Evolutionary conservation across 768 basidiomycete species (phyloP), one percentile per base, ranked within the genome.

Genomic region (Terana coerulea): DNA sequence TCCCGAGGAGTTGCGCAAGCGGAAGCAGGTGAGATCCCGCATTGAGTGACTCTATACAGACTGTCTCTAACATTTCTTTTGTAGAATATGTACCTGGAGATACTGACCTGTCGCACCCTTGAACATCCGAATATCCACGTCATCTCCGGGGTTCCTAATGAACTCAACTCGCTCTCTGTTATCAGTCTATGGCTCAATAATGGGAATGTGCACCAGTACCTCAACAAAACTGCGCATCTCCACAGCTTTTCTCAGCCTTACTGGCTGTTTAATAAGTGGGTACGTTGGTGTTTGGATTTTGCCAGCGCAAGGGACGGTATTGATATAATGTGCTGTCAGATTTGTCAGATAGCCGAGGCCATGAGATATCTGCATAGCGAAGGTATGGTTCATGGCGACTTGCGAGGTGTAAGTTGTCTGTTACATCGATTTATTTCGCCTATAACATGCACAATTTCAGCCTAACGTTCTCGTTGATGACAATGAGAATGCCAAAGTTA

Each of bases 351-450:
- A n/a, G 39, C 47, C 7, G 9, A 40, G 10, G 53, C 47, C 6
- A 39, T 54, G 19, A 40, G 14, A 15, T 54, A 54, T 24, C 19
- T 54, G 3, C 53, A 54, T 28, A 19, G 6, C 10, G 46, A 54
- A 30, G 30, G 40, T n/a, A 26, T 54, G 3, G 53, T 44, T 17
- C 53, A 54, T 36, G 53, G 53, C 3, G 53, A 54, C 26, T 25
- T 54, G 14, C 37, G 53, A 21, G 53, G 53, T 7, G 53, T 54
- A 35, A 19, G 53, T 43, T 5, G 4, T 17, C 14, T 6, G 22
- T 34, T 7, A n/a, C 28, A 12, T 6, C 14, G 15, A 5, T 22
- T n/a, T 6, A 19, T 5, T 28, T n/a, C 29, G 22, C 9, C 14
- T n/a, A 22, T 42, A 22, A 40, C 28, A 11, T 5, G 34, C 33